These are phyloP conservation scores for Linnemannia elongata DNA, from an alignment of 192 early-diverging fungal species.

Conservation along the genomic window DNA sequence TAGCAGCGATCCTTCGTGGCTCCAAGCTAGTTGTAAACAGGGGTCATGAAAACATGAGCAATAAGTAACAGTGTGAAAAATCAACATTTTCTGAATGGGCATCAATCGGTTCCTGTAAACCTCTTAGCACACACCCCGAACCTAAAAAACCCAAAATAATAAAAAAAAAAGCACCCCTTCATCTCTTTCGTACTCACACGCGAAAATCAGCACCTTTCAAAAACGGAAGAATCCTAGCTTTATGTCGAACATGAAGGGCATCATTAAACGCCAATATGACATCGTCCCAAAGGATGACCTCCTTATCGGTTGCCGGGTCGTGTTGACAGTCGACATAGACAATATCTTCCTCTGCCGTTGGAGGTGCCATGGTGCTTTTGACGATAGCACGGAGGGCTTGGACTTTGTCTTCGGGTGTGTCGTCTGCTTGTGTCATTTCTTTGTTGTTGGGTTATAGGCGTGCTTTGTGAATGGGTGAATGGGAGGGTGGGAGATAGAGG, in stretches of 20 bases:
- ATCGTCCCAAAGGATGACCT: background rate
- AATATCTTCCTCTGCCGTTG: background rate
- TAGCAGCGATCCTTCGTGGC: background rate
- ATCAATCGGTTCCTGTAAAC: too few relatives aligned
- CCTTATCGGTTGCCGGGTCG: background rate
- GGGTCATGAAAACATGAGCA: background rate
- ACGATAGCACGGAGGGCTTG: background rate
- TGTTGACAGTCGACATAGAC: background rate
- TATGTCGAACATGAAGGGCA: background rate
- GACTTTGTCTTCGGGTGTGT: background rate
- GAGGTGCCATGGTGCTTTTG: background rate
- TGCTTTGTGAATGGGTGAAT: background rate
- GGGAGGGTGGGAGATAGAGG: background rate
- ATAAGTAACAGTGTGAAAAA: background rate
- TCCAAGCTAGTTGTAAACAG: background rate
- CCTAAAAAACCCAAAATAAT: too few relatives aligned
- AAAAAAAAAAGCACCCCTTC: too few relatives aligned
- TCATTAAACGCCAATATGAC: background rate
- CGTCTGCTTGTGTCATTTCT: background rate
- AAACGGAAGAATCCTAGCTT: background rate
- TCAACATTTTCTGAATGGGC: too few relatives aligned
- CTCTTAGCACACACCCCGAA: too few relatives aligned
- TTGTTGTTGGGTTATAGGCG: background rate
- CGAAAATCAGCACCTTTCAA: background rate
- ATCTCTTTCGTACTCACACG: background rate